phyloP scores from a whole-genome alignment of 352 stramenopile genomes.

The Phytophthora megakarya region DNA sequence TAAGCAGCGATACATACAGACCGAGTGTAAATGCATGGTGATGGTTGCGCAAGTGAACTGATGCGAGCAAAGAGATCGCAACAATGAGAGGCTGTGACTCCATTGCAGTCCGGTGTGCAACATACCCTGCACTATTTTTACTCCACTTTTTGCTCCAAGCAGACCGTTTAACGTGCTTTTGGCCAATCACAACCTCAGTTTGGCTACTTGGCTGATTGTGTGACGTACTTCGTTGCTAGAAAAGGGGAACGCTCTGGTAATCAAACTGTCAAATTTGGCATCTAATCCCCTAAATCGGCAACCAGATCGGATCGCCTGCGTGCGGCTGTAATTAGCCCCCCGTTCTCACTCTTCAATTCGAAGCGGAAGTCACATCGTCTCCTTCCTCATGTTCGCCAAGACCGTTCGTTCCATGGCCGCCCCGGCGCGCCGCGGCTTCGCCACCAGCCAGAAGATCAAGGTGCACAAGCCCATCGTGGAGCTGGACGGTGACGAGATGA shows the following conservation, averaged over 20 bases:
- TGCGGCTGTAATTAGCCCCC: conserved; percentile 16
- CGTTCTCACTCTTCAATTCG: conserved; percentile 41
- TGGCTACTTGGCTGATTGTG: conserved; percentile 11
- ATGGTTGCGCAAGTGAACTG: conserved; percentile 17
- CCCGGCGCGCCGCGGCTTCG: conserved; percentile 42
- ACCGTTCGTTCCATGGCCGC: conserved; percentile 46
- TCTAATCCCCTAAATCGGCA: conserved; percentile 7
- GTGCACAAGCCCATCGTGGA: conserved; percentile 81
- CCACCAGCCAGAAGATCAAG: conserved; percentile 66
- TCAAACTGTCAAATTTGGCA: neutral
- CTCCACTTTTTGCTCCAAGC: no score
- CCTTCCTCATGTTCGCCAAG: conserved; percentile 54
- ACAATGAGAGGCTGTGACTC: neutral
- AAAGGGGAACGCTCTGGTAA: conserved; percentile 7
- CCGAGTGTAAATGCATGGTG: conserved; percentile 35
- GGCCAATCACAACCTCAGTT: neutral
- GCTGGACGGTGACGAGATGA: conserved; percentile 68
- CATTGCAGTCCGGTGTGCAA: neutral
- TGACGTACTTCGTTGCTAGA: conserved; percentile 28
- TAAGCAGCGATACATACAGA: conserved; percentile 30
- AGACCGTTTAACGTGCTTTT: conserved; percentile 16
- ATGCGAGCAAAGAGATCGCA: neutral
- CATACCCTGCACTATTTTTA: no score
- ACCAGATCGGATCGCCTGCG: conserved; percentile 12
- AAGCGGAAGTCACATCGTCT: conserved; percentile 31